A percentile compares a stretch with the other conserved stretches of the same genome.
Conservation (phyloP, 1,284 basidiomycete species). For the Cryptococcus sp. region DNA sequence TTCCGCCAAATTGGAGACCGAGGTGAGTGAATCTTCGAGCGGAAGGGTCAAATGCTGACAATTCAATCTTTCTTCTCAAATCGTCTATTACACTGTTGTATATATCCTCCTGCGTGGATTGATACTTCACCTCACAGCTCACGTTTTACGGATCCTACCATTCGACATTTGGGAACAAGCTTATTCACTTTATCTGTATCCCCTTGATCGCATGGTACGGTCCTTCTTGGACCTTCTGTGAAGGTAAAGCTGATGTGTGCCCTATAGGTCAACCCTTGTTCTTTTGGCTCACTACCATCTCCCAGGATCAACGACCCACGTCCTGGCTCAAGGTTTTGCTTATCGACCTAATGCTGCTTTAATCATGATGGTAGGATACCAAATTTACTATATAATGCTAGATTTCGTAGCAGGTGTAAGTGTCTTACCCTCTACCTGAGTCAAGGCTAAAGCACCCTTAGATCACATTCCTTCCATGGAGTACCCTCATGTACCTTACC, state of each 20-base stretch:
- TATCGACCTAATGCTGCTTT: constrained; percentile 66
- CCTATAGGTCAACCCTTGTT: constrained; percentile 60
- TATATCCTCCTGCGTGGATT: not conserved
- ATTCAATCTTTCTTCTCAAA: not conserved
- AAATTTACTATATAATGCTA: constrained; percentile 68
- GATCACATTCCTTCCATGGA: constrained; percentile 33
- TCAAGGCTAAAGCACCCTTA: constrained; percentile 1
- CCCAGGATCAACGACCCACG: constrained; percentile 56
- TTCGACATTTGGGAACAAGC: constrained; percentile 68
- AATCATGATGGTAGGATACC: constrained; percentile 56
- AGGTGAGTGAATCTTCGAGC: constrained; percentile 1
- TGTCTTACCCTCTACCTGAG: constrained; percentile 13
- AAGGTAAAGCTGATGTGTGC: not conserved
- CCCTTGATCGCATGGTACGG: constrained; percentile 71
- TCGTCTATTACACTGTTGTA: not conserved
- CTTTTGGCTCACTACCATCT: constrained; percentile 55
- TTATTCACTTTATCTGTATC: constrained; percentile 76
- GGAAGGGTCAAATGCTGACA: too few relatives aligned
- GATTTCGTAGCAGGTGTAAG: constrained; percentile 75
- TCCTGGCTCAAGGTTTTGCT: constrained; percentile 56
- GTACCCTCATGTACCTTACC: constrained; percentile 31
- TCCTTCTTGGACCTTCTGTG: constrained; percentile 6
- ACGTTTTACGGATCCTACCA: constrained; percentile 87
- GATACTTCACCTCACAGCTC: constrained; percentile 52
- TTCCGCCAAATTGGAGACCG: constrained; percentile 2